These are phyloP conservation scores for Echites panduratus DNA, from an alignment of 257 asterid genomes.

Conservation along the genomic window DNA sequence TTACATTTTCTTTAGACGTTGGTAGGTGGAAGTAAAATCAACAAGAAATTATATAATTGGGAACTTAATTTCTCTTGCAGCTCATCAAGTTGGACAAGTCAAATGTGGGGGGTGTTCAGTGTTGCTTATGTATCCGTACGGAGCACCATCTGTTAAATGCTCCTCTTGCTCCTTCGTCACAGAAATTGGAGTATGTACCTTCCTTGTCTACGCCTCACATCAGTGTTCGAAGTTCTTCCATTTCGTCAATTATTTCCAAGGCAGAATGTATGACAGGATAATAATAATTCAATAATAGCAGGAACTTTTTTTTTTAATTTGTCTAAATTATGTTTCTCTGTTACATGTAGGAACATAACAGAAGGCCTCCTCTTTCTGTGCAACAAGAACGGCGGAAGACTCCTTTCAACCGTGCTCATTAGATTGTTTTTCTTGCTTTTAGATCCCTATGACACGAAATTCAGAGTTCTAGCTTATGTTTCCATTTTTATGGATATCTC, in stretches of 20 bases:
- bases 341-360: slow-evolving; percentile 59
- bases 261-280: too few species aligned
- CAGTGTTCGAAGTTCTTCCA: background rate
- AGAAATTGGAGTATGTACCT: slow-evolving; percentile 59
- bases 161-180: slow-evolving; percentile 68
- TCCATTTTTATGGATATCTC: background rate
- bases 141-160: slow-evolving; percentile 75
- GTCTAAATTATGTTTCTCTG: background rate
- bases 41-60: background rate
- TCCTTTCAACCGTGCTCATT: slow-evolving; percentile 37
- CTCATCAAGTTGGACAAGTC: slow-evolving; percentile 81
- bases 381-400: slow-evolving; percentile 58
- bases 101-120: slow-evolving; percentile 67
- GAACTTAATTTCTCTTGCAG: slow-evolving; percentile 31
- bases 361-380: slow-evolving; percentile 65
- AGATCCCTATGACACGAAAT: too few species aligned
- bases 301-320: background rate
- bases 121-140: slow-evolving; percentile 78
- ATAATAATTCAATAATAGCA: too few species aligned
- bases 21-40: background rate
- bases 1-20: background rate
- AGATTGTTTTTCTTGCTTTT: slow-evolving; percentile 19
- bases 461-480: background rate
- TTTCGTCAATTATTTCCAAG: background rate
- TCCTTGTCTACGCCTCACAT: background rate